These are phyloP conservation scores for Rhodotorula sp. DNA, from an alignment of 1,284 basidiomycete species.

Conservation along the genomic window DNA sequence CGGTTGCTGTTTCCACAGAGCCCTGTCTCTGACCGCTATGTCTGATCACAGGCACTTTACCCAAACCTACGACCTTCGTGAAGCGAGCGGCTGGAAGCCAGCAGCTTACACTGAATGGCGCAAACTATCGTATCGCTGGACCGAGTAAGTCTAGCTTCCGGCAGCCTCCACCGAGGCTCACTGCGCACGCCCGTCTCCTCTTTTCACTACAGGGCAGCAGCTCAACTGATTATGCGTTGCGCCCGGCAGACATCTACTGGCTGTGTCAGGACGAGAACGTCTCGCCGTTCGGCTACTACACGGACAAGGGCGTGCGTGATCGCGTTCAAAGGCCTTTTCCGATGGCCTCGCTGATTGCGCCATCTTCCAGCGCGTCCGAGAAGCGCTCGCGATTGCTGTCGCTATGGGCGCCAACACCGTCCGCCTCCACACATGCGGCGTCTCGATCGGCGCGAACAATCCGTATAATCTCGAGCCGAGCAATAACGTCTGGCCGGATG, in stretches of 20 bases:
- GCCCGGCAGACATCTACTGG: slow-evolving; percentile 21
- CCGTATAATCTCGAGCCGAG: slow-evolving; percentile 20
- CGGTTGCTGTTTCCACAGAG: background rate
- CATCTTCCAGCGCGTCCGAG: slow-evolving; percentile 24
- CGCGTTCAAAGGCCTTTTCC: too few relatives aligned
- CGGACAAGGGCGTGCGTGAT: slow-evolving; percentile 24
- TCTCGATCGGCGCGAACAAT: slow-evolving; percentile 21
- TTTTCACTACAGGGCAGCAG: background rate
- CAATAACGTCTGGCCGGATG: slow-evolving; percentile 3
- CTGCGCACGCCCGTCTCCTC: background rate
- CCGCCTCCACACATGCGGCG: slow-evolving; percentile 21
- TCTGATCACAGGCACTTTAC: slow-evolving; percentile 20
- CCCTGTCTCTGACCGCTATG: background rate
- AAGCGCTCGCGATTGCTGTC: slow-evolving; percentile 37
- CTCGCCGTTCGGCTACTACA: slow-evolving; percentile 2
- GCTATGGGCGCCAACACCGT: slow-evolving; percentile 40
- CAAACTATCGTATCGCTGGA: slow-evolving; percentile 24
- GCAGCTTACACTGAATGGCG: slow-evolving; percentile 12
- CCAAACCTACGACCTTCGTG: slow-evolving; percentile 26
- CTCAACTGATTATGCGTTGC: background rate
- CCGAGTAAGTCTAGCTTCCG: slow-evolving; percentile 14
- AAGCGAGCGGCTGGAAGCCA: background rate
- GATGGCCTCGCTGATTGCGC: too few relatives aligned
- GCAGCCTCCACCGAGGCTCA: background rate
- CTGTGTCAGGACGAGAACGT: slow-evolving; percentile 32